These are phyloP conservation scores for Talaromyces borbonicus DNA, from an alignment of 495 filamentous ascomycete species.

Conservation along the genomic window DNA sequence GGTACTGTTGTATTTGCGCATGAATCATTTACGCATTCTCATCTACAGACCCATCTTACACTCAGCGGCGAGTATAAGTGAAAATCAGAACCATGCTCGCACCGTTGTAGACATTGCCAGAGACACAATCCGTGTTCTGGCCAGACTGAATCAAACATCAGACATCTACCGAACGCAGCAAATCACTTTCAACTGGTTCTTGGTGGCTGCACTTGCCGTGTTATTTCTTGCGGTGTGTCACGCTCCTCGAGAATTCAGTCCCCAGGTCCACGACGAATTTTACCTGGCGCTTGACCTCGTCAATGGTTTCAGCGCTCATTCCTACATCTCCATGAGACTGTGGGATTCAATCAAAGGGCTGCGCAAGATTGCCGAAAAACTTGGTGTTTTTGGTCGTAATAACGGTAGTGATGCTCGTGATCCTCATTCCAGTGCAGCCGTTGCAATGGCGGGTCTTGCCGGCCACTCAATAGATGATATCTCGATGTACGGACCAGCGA, in stretches of 20 bases:
- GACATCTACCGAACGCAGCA: constrained; percentile 74
- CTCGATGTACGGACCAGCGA: constrained; percentile 36
- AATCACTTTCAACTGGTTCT: constrained; percentile 80
- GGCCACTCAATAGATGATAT: constrained; percentile 57
- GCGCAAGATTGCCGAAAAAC: constrained; percentile 66
- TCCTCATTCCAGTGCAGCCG: constrained; percentile 55
- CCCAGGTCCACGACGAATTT: constrained; percentile 68
- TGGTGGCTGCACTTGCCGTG: constrained; percentile 69
- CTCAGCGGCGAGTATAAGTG: constrained; percentile 62
- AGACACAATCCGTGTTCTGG: constrained; percentile 66
- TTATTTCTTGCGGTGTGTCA: constrained; percentile 78
- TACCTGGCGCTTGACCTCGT: constrained; percentile 79
- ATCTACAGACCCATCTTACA: constrained; percentile 77
- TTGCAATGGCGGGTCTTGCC: constrained; percentile 65
- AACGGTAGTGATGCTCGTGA: constrained; percentile 35
- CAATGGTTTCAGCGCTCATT: constrained; percentile 68
- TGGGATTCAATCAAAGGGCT: constrained; percentile 76
- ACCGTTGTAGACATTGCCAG: constrained; percentile 69
- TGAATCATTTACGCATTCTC: constrained; percentile 76
- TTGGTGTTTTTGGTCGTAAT: constrained; percentile 55
- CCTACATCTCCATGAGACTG: constrained; percentile 65
- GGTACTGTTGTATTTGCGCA: constrained; percentile 52
- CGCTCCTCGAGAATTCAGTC: constrained; percentile 66
- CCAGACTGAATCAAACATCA: constrained; percentile 65
- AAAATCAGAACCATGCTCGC: constrained; percentile 56